Evolutionary conservation across 305 asterid species (phyloP), one percentile per base, ranked within the genome.

Genomic region (Fraxinus ornus): DNA sequence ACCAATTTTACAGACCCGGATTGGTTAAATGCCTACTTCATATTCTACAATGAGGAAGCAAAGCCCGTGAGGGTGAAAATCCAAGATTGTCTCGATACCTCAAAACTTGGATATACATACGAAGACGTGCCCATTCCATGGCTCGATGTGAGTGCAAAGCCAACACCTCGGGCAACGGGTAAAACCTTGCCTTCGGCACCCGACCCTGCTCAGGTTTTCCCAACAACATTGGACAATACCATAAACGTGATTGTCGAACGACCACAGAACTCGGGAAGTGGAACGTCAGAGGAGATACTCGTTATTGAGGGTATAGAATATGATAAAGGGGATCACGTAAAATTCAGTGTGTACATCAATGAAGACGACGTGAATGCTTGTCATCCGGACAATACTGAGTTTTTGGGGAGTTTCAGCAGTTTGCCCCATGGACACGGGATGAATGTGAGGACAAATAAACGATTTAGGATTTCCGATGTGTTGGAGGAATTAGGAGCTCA

Each of bases 11-110:
- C 80, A 0, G 81, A 76, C 13, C 49, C 73, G 0, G 87, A 84
- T 64, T 86, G 79, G 41, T 57, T 84, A 7, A 71, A 84, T 24
- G 77, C 89, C 17, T 75, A 77, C 0, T 81, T 86, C 83, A 15
- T 49, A 49, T 49, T 49, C 21, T 49, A 49, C 21, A 49, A 49
- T 49, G 60, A 49, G 60, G 21, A 49, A n/a, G 60, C 60, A 15
- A 49, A 15, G 21, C 60, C 60, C 0, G 60, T 49, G 3, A 49
- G 21, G 13, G 60, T 49, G 60, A 49, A n/a, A 49, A 2, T 49
- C 15, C 19, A 49, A 49, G 60, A 49, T 49, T 49, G 60, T 15
- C 60, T 49, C 19, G 21, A 49, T 49, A 0, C 1, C 19, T 3
- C 60, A 49, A 49, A 1, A 49, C 60, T 49, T 13, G 60, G 60